Base-by-base conservation (phyloP, 2,329 filamentous ascomycete species). In the Fusarium compactum region DNA sequence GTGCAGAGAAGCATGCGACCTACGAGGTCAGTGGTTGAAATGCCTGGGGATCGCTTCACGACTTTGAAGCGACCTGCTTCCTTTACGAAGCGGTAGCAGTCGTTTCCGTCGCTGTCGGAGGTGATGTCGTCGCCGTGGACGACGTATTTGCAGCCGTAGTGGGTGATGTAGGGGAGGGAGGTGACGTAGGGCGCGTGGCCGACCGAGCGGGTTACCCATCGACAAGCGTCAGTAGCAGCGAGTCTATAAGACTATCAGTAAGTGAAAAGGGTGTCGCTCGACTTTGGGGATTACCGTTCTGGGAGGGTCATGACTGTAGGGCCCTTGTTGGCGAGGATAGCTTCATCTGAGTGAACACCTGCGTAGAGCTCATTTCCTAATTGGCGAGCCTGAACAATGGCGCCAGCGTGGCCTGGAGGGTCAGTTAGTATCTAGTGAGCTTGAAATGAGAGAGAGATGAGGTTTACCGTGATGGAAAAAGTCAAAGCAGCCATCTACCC, bases 401-500 rank as follows among this genome's bases (percentile, higher is more conserved):
- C 96, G 65, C 96, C 96, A 8, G 96, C 96, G 84, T 99, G 96
- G 76, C 96, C 93, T 95, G 15, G 14, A 5, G n/a, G 7, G 18
- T 38, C 18, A 5, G 41, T 71, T 0, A 66, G 44, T 46, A n/a
- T 16, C 1, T 14, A 6, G 22, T 41, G 30, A 29, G 9, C 2
- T 1, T 0, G 3, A 1, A 15, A 11, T 10, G n/a, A 43, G 20
- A 14, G n/a, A 43, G 20, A 14, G 20, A 14, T 7, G 12, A 38
- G 83, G 1, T 1, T n/a, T 72, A 94, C 93, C 96, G 80, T 98
- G 96, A 80, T 99, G 96, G 83, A 95, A 97, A 82, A 99, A 99
- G 84, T 99, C 96, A 84, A 98, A 99, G 86, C 96, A 99, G 69
- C 96, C 96, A 80, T 99, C 96, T 27, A 99, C 92, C 97, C 97